Base-by-base conservation (phyloP, 257 asterid species). In the Solanum sitiens region DNA sequence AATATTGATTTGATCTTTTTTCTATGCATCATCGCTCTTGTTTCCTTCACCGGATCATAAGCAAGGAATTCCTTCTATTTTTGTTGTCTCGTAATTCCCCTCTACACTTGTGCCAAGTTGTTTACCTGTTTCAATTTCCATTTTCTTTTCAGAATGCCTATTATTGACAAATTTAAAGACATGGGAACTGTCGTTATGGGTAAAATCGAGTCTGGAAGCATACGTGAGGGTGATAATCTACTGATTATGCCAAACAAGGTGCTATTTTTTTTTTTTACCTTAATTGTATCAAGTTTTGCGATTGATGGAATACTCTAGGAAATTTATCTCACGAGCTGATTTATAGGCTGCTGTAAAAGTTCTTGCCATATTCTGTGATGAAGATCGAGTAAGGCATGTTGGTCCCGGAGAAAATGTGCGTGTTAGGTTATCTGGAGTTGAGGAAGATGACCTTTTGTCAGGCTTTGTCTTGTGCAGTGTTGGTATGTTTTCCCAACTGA, bases 171-270 rank as follows among this genome's bases (percentile, higher is more conserved):
- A 90, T 98, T 96, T 89, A 96, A 98, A 88, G 99, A 96, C 92
- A 91, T 98, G 99, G 99, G 99, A 89, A 98, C 99, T 86, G 98
- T 98, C 70, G 95, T 98, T 77, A 98, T 98, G 99, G 99, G 99
- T 37, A 98, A 98, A 92, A 90, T 98, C 25, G 99, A 98, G 92
- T 94, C 97, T 59, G 99, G 99, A 33, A 95, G 96, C 90, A 86
- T 98, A 71, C 93, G 95, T 86, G 99, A 98, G 90, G 99, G 98
- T 82, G 98, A 95, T 87, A 93, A 79, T 90, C 35, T 98, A 93
- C 20, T 96, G 92, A 63, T 96, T 91, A 98, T 98, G 99, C 99
- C 99, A 83, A 98, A 98, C 90, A 96, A 95, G 99, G 99, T 97
- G 74, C 89, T 56, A 84, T 72, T 35, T 32, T 1, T 70, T 1